Evolutionary conservation across 805 yeast species (phyloP), one percentile per base, ranked within the genome.

Genomic region (Danielia oregonensis): DNA sequence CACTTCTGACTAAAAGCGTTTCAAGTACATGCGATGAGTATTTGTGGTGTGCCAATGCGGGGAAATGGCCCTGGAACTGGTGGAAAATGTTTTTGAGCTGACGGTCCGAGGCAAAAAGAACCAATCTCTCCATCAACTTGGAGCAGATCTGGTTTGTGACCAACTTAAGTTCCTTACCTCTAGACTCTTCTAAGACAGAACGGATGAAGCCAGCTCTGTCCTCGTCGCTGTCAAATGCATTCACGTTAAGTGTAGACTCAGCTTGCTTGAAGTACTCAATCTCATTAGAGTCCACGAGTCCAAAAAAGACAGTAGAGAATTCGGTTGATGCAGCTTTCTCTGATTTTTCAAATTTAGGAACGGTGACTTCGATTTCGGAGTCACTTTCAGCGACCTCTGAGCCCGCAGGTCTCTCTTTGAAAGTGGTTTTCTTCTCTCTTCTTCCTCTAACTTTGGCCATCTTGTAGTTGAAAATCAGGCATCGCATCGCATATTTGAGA

Each of bases 61-160:
- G 76, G 47, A 86, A 82, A 44, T 83, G 83, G n/a, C 84, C 86
- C 26, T 68, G 68, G 51, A 88, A 84, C 1, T 80, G 76, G 39
- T 70, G 72, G 57, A 82, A 84, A 0, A 89, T 54, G 21, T 68
- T 65, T 48, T 79, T 79, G 39, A 87, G 59, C 55, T 87, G 94
- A 9, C 60, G 65, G 41, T 78, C 81, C 17, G 72, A 68, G 11
- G 89, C 82, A 13, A 68, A 63, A 26, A 85, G 60, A n/a, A 91
- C 74, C 41, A 91, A 64, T 53, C 98, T 71, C 60, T 91, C 98
- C 68, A 93, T 72, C 39, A 93, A 69, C 56, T 91, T 91, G 16
- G 97, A 91, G 58, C 97, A 88, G 37, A 91, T 87, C 54, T 89
- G 97, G 53, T 91, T 89, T 2, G 96, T 91, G 4, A 85, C 96